phyloP scores from a whole-genome alignment of 768 basidiomycete species.

The Chlorophyllum brunneum region DNA sequence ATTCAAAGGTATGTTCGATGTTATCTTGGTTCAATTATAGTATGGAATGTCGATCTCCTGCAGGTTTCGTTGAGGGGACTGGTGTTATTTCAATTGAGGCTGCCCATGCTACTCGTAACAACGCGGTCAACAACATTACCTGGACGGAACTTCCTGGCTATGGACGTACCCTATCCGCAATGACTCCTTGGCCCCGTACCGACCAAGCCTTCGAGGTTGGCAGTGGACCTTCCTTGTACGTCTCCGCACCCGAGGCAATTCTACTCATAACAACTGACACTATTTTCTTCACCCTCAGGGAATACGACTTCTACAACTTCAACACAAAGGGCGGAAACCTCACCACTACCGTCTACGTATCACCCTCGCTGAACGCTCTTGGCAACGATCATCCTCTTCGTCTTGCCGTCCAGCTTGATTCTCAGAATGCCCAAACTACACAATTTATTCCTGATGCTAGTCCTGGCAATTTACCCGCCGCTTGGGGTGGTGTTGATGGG shows the following conservation, averaged over 20 bases:
- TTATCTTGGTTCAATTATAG: neutral
- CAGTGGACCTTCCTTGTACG: conserved; percentile 57
- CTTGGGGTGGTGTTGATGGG: conserved; percentile 45
- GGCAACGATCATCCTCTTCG: conserved; percentile 46
- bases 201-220: conserved; percentile 58
- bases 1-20: conserved; percentile 43
- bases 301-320: conserved; percentile 67
- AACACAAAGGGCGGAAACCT: conserved; percentile 44
- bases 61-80: conserved; percentile 61
- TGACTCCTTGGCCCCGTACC: conserved; percentile 54
- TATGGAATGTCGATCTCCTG: neutral
- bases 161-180: conserved; percentile 55
- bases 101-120: conserved; percentile 49
- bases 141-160: conserved; percentile 61
- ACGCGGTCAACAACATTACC: conserved; percentile 42
- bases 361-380: conserved; percentile 51
- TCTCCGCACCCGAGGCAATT: neutral
- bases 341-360: conserved; percentile 43
- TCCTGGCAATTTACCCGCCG: conserved; percentile 41
- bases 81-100: conserved; percentile 67
- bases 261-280: neutral
- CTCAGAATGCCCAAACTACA: conserved; percentile 32
- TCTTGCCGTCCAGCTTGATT: conserved; percentile 50
- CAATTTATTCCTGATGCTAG: conserved; percentile 44
- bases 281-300: conserved; percentile 26